Conservation (phyloP, 176 grass and related monocot species). For the Tuctoria greenei region DNA sequence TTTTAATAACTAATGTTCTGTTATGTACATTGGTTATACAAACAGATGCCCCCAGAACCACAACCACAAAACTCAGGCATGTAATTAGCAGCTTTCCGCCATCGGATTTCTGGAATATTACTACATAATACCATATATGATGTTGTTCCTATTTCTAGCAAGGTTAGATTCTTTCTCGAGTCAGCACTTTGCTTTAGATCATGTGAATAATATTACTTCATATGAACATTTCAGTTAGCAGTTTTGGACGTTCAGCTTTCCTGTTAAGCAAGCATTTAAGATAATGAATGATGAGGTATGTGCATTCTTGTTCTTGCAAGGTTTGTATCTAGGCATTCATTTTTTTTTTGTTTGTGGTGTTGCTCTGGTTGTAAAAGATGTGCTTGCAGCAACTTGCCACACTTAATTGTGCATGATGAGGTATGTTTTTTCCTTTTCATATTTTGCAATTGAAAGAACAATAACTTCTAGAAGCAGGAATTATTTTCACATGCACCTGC, state of each 20-base stretch:
- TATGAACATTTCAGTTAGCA: constrained; percentile 51
- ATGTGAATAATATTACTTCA: constrained; percentile 24
- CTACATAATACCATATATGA: constrained; percentile 66
- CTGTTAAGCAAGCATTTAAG: constrained; percentile 68
- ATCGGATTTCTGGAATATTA: constrained; percentile 49
- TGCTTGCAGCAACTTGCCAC: not conserved
- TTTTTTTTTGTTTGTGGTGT: constrained; percentile 13
- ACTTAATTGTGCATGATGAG: no score
- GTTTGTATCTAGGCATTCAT: not conserved
- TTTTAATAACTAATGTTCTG: constrained; percentile 18
- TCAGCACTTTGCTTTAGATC: constrained; percentile 7
- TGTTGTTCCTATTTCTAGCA: constrained; percentile 63
- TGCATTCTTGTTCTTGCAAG: constrained; percentile 1
- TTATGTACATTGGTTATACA: constrained; percentile 2
- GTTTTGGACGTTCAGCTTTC: constrained; percentile 62
- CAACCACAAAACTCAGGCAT: constrained; percentile 34
- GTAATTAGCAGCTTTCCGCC: constrained; percentile 48
- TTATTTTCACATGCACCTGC: constrained; percentile 9
- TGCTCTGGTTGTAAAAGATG: not conserved
- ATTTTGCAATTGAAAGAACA: constrained; percentile 9
- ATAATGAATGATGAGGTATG: constrained; percentile 74
- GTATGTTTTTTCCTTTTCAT: not conserved
- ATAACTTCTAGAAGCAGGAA: constrained; percentile 9
- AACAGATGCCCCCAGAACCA: constrained; percentile 49
- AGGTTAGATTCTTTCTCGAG: constrained; percentile 46